Conservation (phyloP, 805 yeast species). For the Ogataea glucozyma region DNA sequence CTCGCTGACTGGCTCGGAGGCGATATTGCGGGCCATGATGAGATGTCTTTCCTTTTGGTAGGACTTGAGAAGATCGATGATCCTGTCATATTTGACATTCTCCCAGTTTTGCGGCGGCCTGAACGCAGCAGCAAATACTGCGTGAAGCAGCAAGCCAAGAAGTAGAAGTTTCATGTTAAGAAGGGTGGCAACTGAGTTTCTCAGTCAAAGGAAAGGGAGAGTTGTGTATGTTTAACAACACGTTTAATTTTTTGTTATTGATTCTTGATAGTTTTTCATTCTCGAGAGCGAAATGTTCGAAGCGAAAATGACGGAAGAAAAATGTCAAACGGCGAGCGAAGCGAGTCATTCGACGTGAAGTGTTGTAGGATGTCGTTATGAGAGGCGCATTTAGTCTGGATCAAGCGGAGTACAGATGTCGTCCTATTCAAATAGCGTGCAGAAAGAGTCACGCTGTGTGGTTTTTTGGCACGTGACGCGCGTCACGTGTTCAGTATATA, state of each 20-base stretch:
- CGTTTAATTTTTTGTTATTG: conserved; percentile 3
- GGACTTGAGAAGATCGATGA: conserved; percentile 63
- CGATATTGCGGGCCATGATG: conserved; percentile 62
- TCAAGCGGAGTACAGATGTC: too few relatives aligned
- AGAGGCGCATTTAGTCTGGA: too few relatives aligned
- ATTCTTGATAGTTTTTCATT: too few relatives aligned
- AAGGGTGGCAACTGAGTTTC: not conserved
- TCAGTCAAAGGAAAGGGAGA: not conserved
- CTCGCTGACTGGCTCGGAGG: conserved; percentile 47
- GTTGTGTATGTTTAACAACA: conserved; percentile 1
- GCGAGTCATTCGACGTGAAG: too few relatives aligned
- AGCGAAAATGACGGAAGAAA: too few relatives aligned
- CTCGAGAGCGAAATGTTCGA: too few relatives aligned
- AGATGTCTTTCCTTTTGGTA: conserved; percentile 63
- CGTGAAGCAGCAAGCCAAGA: conserved; percentile 2
- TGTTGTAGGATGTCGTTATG: too few relatives aligned
- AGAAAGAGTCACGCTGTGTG: too few relatives aligned
- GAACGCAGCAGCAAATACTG: conserved; percentile 15
- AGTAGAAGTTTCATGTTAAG: conserved; percentile 2
- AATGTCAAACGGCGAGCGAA: too few relatives aligned
- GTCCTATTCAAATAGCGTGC: too few relatives aligned
- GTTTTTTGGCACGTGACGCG: too few relatives aligned
- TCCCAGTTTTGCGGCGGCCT: conserved; percentile 44
- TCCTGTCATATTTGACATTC: conserved; percentile 56
- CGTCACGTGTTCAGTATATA: too few relatives aligned